Base-by-base conservation (phyloP, 2,329 filamentous ascomycete genomes). In the Lasiodiplodia theobromae region DNA sequence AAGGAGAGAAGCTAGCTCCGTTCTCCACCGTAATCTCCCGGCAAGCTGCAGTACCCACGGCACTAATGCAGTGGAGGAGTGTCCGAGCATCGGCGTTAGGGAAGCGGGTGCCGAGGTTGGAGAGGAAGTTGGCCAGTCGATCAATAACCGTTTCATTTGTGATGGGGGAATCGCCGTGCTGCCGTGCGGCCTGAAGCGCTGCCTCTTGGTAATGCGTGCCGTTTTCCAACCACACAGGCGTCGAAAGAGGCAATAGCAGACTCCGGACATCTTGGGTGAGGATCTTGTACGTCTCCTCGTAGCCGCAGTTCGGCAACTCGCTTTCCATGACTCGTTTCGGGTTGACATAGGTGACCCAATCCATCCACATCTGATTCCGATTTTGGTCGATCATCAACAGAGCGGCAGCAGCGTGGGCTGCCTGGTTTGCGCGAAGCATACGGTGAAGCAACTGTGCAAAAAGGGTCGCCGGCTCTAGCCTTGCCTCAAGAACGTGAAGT, bases 331-430 rank as follows among this genome's bases (percentile, higher is more conserved):
- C 83, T 40, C 82, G 81, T 72, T 86, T 86, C 4, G 86, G 81
- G 70, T 87, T 87, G 52, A 88, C 85, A 76, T 84, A 84, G 12
- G 80, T 88, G 51, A 93, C 89, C 90, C 94, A 97, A 76, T 99
- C 96, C 63, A 91, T 85, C 84, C 96, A 97, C 96, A 99, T 98
- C 75, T 96, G 92, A 72, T 96, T 93, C 67, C 96, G 89, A 77
- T 97, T 96, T 56, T 93, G 92, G 21, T 93, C 90, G 74, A 95
- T 93, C 8, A 93, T 93, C 14, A 99, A 86, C 87, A 97, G 94
- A 71, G 96, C 96, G 25, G 94, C 95, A 1, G 95, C 94, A 1
- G 96, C 94, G 76, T 98, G 95, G 2, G 96, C 96, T 23, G 95
- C 93, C 69, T 96, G 87, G 76, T 99, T 99, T 70, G 97, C 96